Percentiles rank a stretch among this genome's conserved stretches.
Conservation (phyloP, 2,329 filamentous ascomycete species). For the Calonectria pteridis region DNA sequence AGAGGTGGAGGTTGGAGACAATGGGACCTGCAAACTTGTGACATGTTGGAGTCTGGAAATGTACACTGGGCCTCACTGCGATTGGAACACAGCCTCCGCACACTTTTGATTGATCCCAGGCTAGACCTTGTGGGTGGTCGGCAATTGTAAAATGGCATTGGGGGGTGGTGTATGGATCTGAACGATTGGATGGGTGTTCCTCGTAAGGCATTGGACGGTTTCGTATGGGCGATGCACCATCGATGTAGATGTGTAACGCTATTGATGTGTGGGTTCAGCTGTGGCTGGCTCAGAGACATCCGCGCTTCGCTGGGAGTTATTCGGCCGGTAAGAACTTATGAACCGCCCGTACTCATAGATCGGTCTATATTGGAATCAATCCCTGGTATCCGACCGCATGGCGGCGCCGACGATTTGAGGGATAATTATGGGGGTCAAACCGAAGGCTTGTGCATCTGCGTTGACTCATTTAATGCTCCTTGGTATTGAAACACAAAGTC, state of each 20-base stretch:
- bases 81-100: neutral
- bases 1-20: neutral
- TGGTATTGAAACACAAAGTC: constrained; percentile 7
- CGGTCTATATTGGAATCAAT: neutral
- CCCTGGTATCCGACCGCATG: constrained; percentile 1
- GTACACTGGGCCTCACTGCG: neutral
- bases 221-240: neutral
- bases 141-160: neutral
- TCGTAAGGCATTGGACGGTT: constrained; percentile 15
- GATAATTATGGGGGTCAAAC: neutral
- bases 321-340: neutral
- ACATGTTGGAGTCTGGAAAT: neutral
- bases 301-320: neutral
- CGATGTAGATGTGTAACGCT: neutral
- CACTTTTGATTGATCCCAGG: neutral
- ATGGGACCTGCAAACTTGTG: constrained; percentile 10
- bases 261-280: constrained; percentile 13
- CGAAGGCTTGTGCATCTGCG: neutral
- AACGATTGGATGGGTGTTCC: constrained; percentile 11
- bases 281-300: constrained; percentile 3
- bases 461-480: neutral
- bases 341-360: neutral
- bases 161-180: constrained; percentile 18
- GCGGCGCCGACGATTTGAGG: neutral
- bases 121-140: neutral